phyloP scores from a whole-genome alignment of 2,329 filamentous ascomycete genomes.

The Colletotrichum spaethianum region DNA sequence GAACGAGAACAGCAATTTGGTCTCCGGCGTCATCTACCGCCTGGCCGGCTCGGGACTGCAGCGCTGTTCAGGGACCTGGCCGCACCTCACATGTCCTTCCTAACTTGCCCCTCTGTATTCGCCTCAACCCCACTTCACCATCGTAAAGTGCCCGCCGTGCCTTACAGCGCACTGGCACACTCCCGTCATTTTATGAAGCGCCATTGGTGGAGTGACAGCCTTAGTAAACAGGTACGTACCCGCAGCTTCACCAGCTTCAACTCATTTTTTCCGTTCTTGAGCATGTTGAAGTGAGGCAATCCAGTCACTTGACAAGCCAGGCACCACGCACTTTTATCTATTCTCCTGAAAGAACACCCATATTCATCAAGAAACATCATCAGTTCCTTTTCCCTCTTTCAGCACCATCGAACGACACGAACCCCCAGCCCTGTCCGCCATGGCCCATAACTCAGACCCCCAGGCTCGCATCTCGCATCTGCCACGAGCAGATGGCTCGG shows the following conservation, averaged over 20 bases:
- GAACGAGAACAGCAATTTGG: neutral
- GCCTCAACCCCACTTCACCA: neutral
- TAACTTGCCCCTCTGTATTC: neutral
- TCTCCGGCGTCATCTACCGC: slow-evolving; percentile 11
- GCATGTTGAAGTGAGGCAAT: neutral
- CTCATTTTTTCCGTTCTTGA: slow-evolving; percentile 3
- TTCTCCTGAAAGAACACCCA: neutral
- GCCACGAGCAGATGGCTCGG: slow-evolving; percentile 83
- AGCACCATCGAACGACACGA: neutral
- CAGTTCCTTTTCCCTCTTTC: neutral
- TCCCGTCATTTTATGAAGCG: neutral
- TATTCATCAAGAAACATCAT: neutral
- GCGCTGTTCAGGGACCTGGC: neutral
- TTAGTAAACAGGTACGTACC: slow-evolving; percentile 30
- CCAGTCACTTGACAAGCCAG: neutral
- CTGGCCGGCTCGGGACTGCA: neutral
- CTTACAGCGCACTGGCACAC: neutral
- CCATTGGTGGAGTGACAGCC: slow-evolving; percentile 4
- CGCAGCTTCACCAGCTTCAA: slow-evolving; percentile 12
- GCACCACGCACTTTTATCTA: neutral
- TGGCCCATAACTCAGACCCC: slow-evolving; percentile 56
- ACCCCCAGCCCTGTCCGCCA: neutral
- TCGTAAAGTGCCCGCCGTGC: neutral
- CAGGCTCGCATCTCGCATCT: slow-evolving; percentile 71
- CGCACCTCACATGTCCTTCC: neutral